These are phyloP conservation scores for Fusarium ambrosium DNA, from an alignment of 2,329 filamentous ascomycete genomes.

Conservation along the genomic window DNA sequence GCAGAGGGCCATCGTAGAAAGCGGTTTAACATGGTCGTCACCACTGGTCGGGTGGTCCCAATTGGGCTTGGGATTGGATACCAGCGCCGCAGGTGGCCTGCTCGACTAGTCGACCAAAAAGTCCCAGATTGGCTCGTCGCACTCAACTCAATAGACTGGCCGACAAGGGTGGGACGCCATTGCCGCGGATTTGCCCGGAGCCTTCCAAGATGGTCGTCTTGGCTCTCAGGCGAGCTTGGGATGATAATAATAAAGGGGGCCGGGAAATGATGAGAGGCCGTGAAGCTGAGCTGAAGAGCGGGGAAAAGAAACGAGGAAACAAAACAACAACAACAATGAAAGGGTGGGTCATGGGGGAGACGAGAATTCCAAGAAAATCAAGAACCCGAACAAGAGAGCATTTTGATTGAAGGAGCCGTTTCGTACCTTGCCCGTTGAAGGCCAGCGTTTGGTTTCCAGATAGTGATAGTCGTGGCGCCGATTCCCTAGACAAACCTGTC, in stretches of 20 bases:
- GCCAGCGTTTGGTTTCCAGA: background rate
- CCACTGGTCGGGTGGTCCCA: conserved; percentile 8
- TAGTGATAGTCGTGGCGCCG: conserved; percentile 20
- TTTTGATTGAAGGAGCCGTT: conserved; percentile 17
- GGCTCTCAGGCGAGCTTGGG: conserved; percentile 13
- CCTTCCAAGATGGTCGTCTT: conserved; percentile 9
- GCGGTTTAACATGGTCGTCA: conserved; percentile 34
- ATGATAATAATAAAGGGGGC: conserved; percentile 7
- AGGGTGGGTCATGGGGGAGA: background rate
- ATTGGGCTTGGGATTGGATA: conserved; percentile 4
- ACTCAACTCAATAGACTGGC: conserved; percentile 14
- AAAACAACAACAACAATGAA: background rate
- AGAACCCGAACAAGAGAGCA: background rate
- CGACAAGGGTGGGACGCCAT: conserved; percentile 36
- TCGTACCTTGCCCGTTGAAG: background rate
- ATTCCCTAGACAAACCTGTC: conserved; percentile 27
- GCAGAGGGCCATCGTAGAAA: conserved; percentile 14
- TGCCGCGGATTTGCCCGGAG: conserved; percentile 28
- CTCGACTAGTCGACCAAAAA: conserved; percentile 6
- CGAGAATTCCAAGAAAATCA: background rate
- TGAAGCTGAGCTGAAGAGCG: conserved; percentile 20
- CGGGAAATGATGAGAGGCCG: conserved; percentile 20
- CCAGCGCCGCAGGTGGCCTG: background rate
- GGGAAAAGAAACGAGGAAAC: conserved; percentile 9
- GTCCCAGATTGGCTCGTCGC: conserved; percentile 20